Base-by-base conservation (phyloP, 2,329 filamentous ascomycete species). In the Myriosclerotinia duriaeana region DNA sequence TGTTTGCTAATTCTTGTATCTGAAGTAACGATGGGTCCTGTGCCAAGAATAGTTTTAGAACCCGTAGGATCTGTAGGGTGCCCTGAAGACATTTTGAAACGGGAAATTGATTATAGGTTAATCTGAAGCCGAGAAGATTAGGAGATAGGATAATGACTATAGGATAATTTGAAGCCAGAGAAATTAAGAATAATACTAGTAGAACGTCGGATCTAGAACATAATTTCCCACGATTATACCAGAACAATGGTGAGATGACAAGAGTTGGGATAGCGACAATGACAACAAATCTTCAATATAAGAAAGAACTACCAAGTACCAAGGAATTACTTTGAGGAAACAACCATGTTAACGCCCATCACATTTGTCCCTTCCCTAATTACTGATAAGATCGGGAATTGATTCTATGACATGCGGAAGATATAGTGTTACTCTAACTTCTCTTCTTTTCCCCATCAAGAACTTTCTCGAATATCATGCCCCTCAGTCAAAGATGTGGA, bases 71-170 rank as follows among this genome's bases (percentile, higher is more conserved):
- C n/a, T 20, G 15, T 40, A 50, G 58, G 34, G 34, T 50, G 34
- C 17, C 17, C 2, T 48, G 58, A 61, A 50, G 58, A 50, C 44
- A 61, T 61, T 4, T 17, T 26, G 34, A 61, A n/a, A 40, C 12
- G 15, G 30, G 15, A 12, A 7, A 17, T 15, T 40, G 34, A 38
- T 36, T 11, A 26, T 22, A 40, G 44, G 30, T 26, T 22, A 38
- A 48, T 48, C n/a, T 26, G 48, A 50, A 26, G 48, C 48, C 17
- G 20, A 38, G 20, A 14, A 26, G 3, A 26, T n/a, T 26, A 17
- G 15, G 22, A 56, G 15, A 14, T 40, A 40, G 9, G 38, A 40
- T 12, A 14, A 34, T 34, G 4, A 34, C 30, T 34, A 34, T 34
- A 34, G 30, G 30, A 3, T 34, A 34, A 48, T n/a, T 22, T 50